Percentiles rank a stretch among this genome's conserved stretches.
phyloP scores from a whole-genome alignment of 352 stramenopile genomes.

The Phytopythium vexans region DNA sequence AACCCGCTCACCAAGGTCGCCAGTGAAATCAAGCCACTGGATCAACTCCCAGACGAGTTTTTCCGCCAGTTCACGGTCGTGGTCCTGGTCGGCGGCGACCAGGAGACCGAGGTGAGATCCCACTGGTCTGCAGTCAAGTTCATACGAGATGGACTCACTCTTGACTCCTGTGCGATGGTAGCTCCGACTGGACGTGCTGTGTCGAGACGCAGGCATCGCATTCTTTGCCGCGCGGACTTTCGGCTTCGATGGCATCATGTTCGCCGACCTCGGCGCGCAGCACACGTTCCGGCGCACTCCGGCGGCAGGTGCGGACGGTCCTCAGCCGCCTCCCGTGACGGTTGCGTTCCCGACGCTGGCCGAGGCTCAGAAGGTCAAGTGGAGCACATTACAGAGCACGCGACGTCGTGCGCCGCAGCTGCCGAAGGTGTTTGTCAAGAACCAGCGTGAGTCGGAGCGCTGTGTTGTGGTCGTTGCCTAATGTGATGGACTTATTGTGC shows the following conservation, averaged over 20 bases:
- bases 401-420: conserved; percentile 71
- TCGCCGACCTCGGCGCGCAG: conserved; percentile 60
- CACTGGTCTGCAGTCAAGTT: neutral
- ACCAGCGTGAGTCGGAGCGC: conserved; percentile 48
- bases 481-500: neutral
- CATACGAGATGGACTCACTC: neutral
- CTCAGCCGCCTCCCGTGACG: conserved; percentile 28
- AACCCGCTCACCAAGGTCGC: conserved; percentile 92
- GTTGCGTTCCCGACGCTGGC: conserved; percentile 61
- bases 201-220: conserved; percentile 43
- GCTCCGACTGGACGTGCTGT: conserved; percentile 59
- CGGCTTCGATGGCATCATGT: conserved; percentile 76
- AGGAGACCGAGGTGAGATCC: conserved; percentile 31
- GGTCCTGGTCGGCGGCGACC: conserved; percentile 47
- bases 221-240: conserved; percentile 80
- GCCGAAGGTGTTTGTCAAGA: conserved; percentile 75
- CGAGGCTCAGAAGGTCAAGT: conserved; percentile 40
- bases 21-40: conserved; percentile 65
- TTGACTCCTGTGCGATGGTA: conserved; percentile 4
- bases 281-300: conserved; percentile 63
- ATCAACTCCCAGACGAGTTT: conserved; percentile 53
- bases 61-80: conserved; percentile 90
- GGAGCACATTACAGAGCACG: conserved; percentile 61
- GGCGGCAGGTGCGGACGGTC: conserved; percentile 12
- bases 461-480: neutral